These are phyloP conservation scores for Neofusicoccum ribis DNA, from an alignment of 2,329 filamentous ascomycete genomes.

Conservation along the genomic window DNA sequence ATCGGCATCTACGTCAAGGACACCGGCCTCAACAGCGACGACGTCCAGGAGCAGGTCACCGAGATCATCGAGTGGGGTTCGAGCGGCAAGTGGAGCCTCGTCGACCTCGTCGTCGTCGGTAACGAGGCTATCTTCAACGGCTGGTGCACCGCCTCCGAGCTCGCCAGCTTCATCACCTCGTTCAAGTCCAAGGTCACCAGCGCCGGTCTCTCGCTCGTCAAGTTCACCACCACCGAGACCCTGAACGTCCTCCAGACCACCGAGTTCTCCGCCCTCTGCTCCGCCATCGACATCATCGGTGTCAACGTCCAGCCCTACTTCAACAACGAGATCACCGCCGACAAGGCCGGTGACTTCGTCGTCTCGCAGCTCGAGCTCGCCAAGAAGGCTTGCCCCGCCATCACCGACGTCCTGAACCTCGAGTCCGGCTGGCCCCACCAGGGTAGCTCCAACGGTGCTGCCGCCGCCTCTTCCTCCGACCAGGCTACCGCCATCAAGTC, in stretches of 20 bases:
- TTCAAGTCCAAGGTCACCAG: slow-evolving; percentile 63
- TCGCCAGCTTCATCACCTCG: slow-evolving; percentile 69
- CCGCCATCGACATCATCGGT: slow-evolving; percentile 73
- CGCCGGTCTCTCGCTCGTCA: slow-evolving; percentile 64
- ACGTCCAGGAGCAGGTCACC: slow-evolving; percentile 71
- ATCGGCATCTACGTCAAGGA: slow-evolving; percentile 82
- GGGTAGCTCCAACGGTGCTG: slow-evolving; percentile 66
- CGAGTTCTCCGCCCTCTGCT: slow-evolving; percentile 61
- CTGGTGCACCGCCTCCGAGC: slow-evolving; percentile 63
- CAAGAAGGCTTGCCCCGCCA: slow-evolving; percentile 64
- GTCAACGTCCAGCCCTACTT: slow-evolving; percentile 95
- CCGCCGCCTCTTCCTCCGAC: slow-evolving; percentile 65
- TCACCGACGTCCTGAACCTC: slow-evolving; percentile 62
- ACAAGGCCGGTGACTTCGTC: slow-evolving; percentile 74
- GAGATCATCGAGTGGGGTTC: slow-evolving; percentile 71
- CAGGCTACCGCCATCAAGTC: slow-evolving; percentile 72
- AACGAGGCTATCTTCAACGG: slow-evolving; percentile 87
- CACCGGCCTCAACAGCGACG: slow-evolving; percentile 52
- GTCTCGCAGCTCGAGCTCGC: slow-evolving; percentile 71
- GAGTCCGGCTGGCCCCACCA: slow-evolving; percentile 86
- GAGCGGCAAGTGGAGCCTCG: slow-evolving; percentile 72
- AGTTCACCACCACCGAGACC: slow-evolving; percentile 71
- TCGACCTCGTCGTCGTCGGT: slow-evolving; percentile 80
- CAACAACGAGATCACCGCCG: slow-evolving; percentile 67
- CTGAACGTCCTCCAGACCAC: slow-evolving; percentile 72